Base-by-base conservation (phyloP, 345 rosid species). In the Ceriops decandra region DNA sequence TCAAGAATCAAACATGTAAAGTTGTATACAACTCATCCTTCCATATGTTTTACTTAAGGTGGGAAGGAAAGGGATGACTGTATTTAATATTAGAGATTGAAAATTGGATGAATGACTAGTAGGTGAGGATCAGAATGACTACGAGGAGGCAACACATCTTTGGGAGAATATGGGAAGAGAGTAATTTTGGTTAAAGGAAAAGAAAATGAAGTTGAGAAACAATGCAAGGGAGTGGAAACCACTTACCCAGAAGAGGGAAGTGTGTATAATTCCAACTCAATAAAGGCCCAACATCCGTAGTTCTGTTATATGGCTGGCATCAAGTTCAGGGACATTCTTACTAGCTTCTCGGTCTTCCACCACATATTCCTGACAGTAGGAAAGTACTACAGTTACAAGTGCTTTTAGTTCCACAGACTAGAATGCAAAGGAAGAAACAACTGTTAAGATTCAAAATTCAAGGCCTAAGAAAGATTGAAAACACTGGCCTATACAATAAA, bases 211-310 rank as follows among this genome's bases (percentile, higher is more conserved):
- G 8, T 27, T 27, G 24, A 13, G n/a, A 27, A 61, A 31, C 26
- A 64, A 35, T 11, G 0, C 13, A 38, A 26, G 35, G 52, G 21
- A 66, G 72, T 56, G 22, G 28, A 63, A 70, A 64, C 30, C 30
- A 47, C 81, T 72, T 77, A 84, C 84, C 62, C 27, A 66, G 64
- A 66, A 68, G 68, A 65, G 19, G 64, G 36, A 28, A 52, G 42
- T 21, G 61, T 51, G 60, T 52, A 47, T n/a, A 67, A 60, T 60
- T 60, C 74, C 71, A 70, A 71, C 75, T 80, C 72, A 88, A 73
- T 74, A 88, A 30, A 88, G 91, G 67, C 91, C 99, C 86, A 95
- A 72, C 96, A 95, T 95, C 77, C 91, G 83, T 66, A 95, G 86
- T 72, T 95, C 97, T 35, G 93, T 80, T 68, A 95, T 75, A 79